Evolutionary conservation across 2,329 filamentous ascomycete genomes (phyloP), one percentile per base, ranked within the genome.

Genomic region (Fusarium sp.): DNA sequence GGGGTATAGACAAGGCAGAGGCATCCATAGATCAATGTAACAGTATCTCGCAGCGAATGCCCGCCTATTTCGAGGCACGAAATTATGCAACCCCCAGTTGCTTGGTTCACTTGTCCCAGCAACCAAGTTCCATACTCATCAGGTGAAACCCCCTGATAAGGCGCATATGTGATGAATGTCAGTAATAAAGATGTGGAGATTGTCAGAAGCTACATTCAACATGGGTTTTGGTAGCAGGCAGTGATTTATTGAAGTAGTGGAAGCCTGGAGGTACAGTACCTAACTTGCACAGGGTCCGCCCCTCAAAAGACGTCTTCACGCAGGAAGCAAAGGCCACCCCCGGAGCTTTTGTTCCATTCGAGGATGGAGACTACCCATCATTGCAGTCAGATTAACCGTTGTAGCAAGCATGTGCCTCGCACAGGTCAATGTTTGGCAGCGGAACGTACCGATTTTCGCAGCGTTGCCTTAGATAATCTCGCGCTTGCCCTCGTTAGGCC

Each of bases 11-110:
- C 22, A 54, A 56, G 67, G 67, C 35, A 48, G 76, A 58, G 67
- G 61, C 58, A 65, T 67, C 58, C 71, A 77, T 78, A 79, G 76
- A 79, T 69, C 56, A 78, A 73, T 79, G 77, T 79, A 79, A 76
- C 74, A 79, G 39, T 72, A 79, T 77, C 65, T 70, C 61, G 60
- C 45, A 68, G 35, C 63, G 45, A 62, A 65, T 58, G 62, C 24
- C 56, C 56, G 43, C 57, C 64, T 65, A 43, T 31, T 66, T 50
- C 27, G 37, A 54, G 14, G 45, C 65, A 52, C 58, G 29, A 56
- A 48, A 37, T 68, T 52, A 35, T 48, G 54, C 24, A 39, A 35
- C n/a, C 29, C 35, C n/a, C 14, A 37, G 20, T 37, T 16, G 31
- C 33, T 57, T 57, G 31, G n/a, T 39, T 59, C 16, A 59, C 22